These are phyloP conservation scores for Aurifilum marmelostoma DNA, from an alignment of 2,329 filamentous ascomycete genomes.

Conservation along the genomic window DNA sequence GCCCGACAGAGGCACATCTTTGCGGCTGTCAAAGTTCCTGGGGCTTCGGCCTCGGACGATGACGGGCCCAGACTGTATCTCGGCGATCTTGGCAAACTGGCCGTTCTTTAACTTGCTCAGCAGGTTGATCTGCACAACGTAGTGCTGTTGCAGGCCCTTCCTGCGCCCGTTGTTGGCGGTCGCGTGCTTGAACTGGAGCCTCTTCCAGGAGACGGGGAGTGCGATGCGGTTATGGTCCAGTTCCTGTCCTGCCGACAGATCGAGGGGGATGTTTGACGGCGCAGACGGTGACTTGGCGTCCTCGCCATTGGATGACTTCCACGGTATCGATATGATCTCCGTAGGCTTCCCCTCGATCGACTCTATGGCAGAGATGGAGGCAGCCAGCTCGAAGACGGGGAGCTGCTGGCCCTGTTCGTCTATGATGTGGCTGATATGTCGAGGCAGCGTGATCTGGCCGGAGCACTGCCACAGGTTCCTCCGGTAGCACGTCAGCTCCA, in stretches of 20 bases:
- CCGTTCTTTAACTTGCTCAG: constrained; percentile 72
- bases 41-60: constrained; percentile 93
- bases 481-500: constrained; percentile 92
- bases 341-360: constrained; percentile 90
- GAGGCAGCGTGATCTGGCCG: constrained; percentile 80
- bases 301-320: constrained; percentile 70
- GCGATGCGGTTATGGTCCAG: constrained; percentile 79
- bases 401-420: constrained; percentile 78
- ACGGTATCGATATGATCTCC: constrained; percentile 95
- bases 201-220: constrained; percentile 89
- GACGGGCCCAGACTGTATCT: constrained; percentile 88
- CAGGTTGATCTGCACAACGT: constrained; percentile 83
- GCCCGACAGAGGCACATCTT: constrained; percentile 75
- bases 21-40: constrained; percentile 89
- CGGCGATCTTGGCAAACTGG: constrained; percentile 74
- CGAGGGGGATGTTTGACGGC: constrained; percentile 59
- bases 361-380: constrained; percentile 83
- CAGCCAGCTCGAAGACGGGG: constrained; percentile 76
- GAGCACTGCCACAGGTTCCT: constrained; percentile 95
- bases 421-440: constrained; percentile 68
- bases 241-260: constrained; percentile 63
- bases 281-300: constrained; percentile 53
- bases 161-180: constrained; percentile 94
- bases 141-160: constrained; percentile 94
- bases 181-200: constrained; percentile 92